Conservation (phyloP, 1,139 yeast species). For the Spathaspora sp. region DNA sequence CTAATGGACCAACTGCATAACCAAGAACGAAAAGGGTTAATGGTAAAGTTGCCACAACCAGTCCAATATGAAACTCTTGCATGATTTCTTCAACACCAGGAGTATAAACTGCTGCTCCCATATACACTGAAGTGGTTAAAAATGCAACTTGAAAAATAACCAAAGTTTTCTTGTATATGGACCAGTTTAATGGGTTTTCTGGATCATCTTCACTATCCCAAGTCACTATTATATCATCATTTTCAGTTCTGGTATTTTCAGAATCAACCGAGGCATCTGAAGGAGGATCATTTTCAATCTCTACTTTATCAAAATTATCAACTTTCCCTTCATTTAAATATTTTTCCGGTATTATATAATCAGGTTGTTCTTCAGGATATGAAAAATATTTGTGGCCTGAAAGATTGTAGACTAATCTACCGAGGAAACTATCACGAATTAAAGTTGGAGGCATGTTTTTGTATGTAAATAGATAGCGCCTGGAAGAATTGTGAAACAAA, state of each 20-base stretch:
- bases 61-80: constrained; percentile 26
- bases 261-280: constrained; percentile 5
- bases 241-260: not conserved
- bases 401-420: constrained; percentile 31
- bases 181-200: constrained; percentile 61
- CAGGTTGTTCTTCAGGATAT: constrained; percentile 33
- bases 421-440: constrained; percentile 34
- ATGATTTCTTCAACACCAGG: constrained; percentile 45
- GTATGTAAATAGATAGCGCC: not conserved
- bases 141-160: constrained; percentile 41
- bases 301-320: constrained; percentile 8
- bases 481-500: not conserved
- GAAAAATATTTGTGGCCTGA: constrained; percentile 29
- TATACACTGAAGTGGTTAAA: constrained; percentile 54
- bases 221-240: constrained; percentile 18
- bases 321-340: constrained; percentile 16
- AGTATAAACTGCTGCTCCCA: constrained; percentile 62
- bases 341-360: constrained; percentile 33
- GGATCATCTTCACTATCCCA: constrained; percentile 58
- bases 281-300: constrained; percentile 4
- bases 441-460: constrained; percentile 17
- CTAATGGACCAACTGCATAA: constrained; percentile 40
- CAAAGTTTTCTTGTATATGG: constrained; percentile 33
- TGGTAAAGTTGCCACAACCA: constrained; percentile 31
- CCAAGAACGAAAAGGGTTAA: constrained; percentile 38